Base-by-base conservation (phyloP, 768 basidiomycete species). In the Lactifluus subvellereus region DNA sequence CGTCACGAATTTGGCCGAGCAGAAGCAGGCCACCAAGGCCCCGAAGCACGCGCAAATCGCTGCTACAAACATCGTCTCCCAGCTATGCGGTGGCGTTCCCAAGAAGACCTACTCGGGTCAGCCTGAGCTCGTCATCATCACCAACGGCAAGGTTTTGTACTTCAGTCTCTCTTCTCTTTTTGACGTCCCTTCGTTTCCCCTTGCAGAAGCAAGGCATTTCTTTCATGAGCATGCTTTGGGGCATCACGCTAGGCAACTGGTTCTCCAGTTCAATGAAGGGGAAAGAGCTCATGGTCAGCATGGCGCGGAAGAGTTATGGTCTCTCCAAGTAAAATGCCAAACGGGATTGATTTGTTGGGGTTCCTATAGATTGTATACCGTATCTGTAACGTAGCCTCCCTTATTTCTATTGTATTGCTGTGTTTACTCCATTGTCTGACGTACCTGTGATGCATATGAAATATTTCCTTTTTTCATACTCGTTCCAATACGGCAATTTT, bases 1-100 rank as follows among this genome's bases (percentile, higher is more conserved):
- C 68, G 77, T 84, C 60, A 80, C 84, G 63, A 83, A 85, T 47
- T 84, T 80, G 76, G 61, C 72, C 1, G 88, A 88, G 71, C 82
- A 87, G 71, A 88, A 87, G 67, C 85, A 81, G 68, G 73, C 73
- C 0, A 75, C 72, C n/a, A 27, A 27, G 27, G 27, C 27, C 27
- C 27, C 27, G 3, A 27, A 27, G 27, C 27, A 27, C 2, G 27
- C 69, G 6, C 45, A 68, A 3, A 61, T 87, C 42, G 27, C 83
- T 43, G 75, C 74, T 2, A 72, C 76, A 33, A 89, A 89, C 61
- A 71, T 86, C 16, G 32, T 83, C 0, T 71, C 72, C 37, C 69
- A 80, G 55, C 72, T 86, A 37, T 69, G 69, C 13, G 79, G 78
- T 55, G 71, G 69, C 27, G 55, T 70, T 65, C 70, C 64, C 6